Conservation (phyloP, 2,329 filamentous ascomycete genomes). For the Ophiobolus disseminans region DNA sequence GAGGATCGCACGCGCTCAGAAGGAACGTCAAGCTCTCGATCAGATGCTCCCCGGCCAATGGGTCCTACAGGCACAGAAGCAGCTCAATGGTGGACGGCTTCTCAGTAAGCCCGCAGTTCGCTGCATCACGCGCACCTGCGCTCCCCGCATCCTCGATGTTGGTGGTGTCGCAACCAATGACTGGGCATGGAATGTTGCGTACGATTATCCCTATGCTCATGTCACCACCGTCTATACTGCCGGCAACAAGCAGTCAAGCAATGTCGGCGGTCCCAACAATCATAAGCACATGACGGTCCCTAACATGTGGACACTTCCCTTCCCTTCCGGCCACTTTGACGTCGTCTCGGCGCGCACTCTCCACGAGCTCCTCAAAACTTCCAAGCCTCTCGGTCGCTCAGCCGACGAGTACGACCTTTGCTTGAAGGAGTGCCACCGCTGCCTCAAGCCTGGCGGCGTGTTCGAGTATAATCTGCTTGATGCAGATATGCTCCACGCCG, state of each 20-base stretch:
- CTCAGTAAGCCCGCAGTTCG: slow-evolving; percentile 58
- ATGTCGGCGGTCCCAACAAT: slow-evolving; percentile 79
- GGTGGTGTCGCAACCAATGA: slow-evolving; percentile 85
- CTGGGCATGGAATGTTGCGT: slow-evolving; percentile 94
- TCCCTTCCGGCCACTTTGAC: slow-evolving; percentile 85
- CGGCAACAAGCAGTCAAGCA: slow-evolving; percentile 48
- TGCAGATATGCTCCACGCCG: slow-evolving; percentile 85
- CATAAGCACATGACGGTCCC: slow-evolving; percentile 83
- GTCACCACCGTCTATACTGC: slow-evolving; percentile 83
- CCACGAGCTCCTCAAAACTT: slow-evolving; percentile 78
- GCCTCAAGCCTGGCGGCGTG: slow-evolving; percentile 91
- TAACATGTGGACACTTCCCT: slow-evolving; percentile 80
- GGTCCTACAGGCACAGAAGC: slow-evolving; percentile 67
- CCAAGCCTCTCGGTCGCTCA: slow-evolving; percentile 57
- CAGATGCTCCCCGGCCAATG: slow-evolving; percentile 70
- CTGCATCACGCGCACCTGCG: slow-evolving; percentile 63
- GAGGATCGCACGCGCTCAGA: slow-evolving; percentile 63
- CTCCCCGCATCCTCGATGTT: slow-evolving; percentile 80
- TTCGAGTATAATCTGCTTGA: slow-evolving; percentile 91
- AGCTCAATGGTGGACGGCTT: slow-evolving; percentile 66
- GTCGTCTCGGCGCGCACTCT: slow-evolving; percentile 88
- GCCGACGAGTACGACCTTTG: slow-evolving; percentile 87
- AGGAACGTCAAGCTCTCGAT: slow-evolving; percentile 78
- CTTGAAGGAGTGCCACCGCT: slow-evolving; percentile 83
- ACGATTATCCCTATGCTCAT: slow-evolving; percentile 83